phyloP scores from a whole-genome alignment of 192 early-diverging fungal species.

The Obelidium mucronatum region DNA sequence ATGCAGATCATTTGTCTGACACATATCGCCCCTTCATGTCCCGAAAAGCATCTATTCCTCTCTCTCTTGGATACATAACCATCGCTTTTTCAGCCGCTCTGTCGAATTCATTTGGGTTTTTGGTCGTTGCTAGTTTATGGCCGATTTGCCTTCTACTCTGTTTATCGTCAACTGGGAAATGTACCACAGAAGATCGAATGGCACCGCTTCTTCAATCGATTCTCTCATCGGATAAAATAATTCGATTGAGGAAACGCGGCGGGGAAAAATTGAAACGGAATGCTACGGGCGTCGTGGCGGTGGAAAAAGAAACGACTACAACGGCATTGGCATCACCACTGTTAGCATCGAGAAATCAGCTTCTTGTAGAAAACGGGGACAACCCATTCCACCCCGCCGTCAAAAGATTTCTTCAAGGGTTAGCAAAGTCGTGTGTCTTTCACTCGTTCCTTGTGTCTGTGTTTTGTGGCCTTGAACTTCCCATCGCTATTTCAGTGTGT shows the following conservation, averaged over 20 bases:
- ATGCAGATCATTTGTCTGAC: conserved; percentile 4
- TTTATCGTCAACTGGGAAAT: conserved; percentile 21
- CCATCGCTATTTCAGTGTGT: neutral
- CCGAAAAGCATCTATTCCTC: conserved; percentile 1
- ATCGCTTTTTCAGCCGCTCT: neutral
- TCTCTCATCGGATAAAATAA: neutral
- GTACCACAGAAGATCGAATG: neutral
- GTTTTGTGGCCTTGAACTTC: conserved; percentile 11
- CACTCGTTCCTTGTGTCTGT: neutral
- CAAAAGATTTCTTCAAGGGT: conserved; percentile 1
- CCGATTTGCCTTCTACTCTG: neutral
- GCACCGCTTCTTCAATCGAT: conserved; percentile 13
- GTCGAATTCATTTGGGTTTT: conserved; percentile 14
- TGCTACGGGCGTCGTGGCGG: neutral
- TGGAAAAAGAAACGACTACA: neutral
- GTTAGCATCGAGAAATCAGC: neutral
- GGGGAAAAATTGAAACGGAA: neutral
- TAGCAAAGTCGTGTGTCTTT: neutral
- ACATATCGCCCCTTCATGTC: conserved; percentile 10
- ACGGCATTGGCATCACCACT: neutral
- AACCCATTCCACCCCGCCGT: neutral
- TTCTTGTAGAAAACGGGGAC: neutral
- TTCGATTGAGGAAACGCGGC: neutral
- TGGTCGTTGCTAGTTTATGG: conserved; percentile 12
- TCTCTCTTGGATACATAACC: neutral